Percentiles rank a stretch among this genome's conserved stretches.
Conservation (phyloP, 306 rosid species). For the Cercis canadensis region DNA sequence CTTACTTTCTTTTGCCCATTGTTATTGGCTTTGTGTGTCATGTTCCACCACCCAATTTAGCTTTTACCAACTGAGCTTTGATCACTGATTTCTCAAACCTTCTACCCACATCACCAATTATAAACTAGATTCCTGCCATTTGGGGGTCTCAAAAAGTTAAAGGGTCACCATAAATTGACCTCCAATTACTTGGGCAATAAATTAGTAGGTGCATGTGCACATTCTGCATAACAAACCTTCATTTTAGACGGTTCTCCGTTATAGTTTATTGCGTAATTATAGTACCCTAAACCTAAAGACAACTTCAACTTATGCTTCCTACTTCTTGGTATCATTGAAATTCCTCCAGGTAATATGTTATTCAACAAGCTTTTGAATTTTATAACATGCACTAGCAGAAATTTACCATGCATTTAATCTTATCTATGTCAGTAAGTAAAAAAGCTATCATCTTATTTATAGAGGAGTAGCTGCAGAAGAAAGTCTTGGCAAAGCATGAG, state of each 20-base stretch:
- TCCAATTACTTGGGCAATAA: constrained; percentile 16
- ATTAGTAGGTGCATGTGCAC: constrained; percentile 18
- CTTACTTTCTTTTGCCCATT: constrained; percentile 31
- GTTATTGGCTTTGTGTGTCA: constrained; percentile 39
- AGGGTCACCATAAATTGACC: not conserved
- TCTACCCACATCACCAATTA: constrained; percentile 33
- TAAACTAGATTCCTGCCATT: constrained; percentile 4
- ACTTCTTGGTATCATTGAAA: constrained; percentile 8
- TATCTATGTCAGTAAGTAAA: no score
- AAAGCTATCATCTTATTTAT: no score
- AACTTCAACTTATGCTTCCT: constrained; percentile 24
- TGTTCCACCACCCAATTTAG: constrained; percentile 29
- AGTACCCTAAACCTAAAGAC: no score
- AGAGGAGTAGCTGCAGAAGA: not conserved
- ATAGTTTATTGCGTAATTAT: no score
- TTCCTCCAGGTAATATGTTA: no score
- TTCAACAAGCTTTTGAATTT: no score
- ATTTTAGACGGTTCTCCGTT: no score
- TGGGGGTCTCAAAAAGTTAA: not conserved
- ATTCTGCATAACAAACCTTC: not conserved
- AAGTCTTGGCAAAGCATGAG: not conserved
- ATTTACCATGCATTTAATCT: no score
- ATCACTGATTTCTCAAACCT: constrained; percentile 10
- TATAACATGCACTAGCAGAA: no score
- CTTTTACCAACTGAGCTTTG: constrained; percentile 11